phyloP scores from a whole-genome alignment of 2,329 filamentous ascomycete genomes.

The Mycosphaerella arachidis region DNA sequence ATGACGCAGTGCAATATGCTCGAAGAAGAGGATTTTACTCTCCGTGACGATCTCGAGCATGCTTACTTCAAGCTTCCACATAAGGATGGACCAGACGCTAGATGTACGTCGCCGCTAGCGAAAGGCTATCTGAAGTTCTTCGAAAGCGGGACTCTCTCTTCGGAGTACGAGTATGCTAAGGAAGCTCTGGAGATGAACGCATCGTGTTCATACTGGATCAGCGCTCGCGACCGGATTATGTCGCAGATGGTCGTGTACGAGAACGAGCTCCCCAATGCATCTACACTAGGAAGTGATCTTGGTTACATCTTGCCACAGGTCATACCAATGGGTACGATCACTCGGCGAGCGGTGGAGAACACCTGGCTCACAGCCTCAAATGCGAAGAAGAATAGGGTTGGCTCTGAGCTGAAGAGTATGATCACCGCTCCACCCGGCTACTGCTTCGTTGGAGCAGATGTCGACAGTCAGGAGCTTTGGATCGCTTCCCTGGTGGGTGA shows the following conservation, averaged over 20 bases:
- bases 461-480: slow-evolving; percentile 96
- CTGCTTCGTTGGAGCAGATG: slow-evolving; percentile 91
- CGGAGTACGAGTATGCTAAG: slow-evolving; percentile 84
- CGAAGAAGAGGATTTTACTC: slow-evolving; percentile 62
- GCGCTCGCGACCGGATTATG: slow-evolving; percentile 84
- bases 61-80: slow-evolving; percentile 91
- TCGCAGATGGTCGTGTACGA: slow-evolving; percentile 94
- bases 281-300: slow-evolving; percentile 35
- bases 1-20: slow-evolving; percentile 71
- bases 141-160: slow-evolving; percentile 80
- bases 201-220: slow-evolving; percentile 99
- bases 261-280: slow-evolving; percentile 47
- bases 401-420: slow-evolving; percentile 96
- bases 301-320: slow-evolving; percentile 93
- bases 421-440: slow-evolving; percentile 86
- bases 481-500: slow-evolving; percentile 94
- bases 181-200: slow-evolving; percentile 98
- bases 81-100: slow-evolving; percentile 82
- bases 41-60: slow-evolving; percentile 63
- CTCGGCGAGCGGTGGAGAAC: slow-evolving; percentile 88
- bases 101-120: slow-evolving; percentile 82
- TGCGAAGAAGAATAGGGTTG: slow-evolving; percentile 91
- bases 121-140: slow-evolving; percentile 90
- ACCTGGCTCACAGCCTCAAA: slow-evolving; percentile 98
- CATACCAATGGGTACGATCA: slow-evolving; percentile 98